Evolutionary conservation across 345 rosid genomes (phyloP).

Genomic region (Nephelium lappaceum): DNA sequence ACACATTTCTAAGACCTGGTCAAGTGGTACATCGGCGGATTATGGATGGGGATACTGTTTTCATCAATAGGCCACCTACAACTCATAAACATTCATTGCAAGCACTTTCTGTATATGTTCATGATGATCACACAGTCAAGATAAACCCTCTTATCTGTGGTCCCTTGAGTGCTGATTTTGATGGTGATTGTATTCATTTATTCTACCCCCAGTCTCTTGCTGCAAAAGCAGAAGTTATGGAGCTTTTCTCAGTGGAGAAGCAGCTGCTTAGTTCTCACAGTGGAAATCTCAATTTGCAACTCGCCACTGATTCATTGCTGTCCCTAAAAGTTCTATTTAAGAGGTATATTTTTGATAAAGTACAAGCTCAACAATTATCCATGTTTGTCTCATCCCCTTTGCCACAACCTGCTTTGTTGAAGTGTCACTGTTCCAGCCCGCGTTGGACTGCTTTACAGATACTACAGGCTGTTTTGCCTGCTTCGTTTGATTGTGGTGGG

Average conservation of each 20-base stretch:
- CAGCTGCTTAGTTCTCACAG: slow-evolving; percentile 94
- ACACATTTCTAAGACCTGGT: slow-evolving; percentile 74
- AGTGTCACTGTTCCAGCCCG: slow-evolving; percentile 45
- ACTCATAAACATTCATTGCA: slow-evolving; percentile 94
- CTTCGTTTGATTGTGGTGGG: slow-evolving; percentile 55
- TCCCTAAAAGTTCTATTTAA: slow-evolving; percentile 68
- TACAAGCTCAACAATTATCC: slow-evolving; percentile 70
- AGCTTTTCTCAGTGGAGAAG: slow-evolving; percentile 90
- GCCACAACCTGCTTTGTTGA: slow-evolving; percentile 70
- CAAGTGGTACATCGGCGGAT: slow-evolving; percentile 86
- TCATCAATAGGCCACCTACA: slow-evolving; percentile 93
- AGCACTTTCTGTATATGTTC: slow-evolving; percentile 88
- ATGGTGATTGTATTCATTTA: slow-evolving; percentile 92
- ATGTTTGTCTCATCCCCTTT: slow-evolving; percentile 66
- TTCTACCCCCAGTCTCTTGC: slow-evolving; percentile 90
- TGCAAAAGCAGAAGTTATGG: slow-evolving; percentile 94
- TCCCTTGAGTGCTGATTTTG: slow-evolving; percentile 96
- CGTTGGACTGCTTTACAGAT: slow-evolving; percentile 80
- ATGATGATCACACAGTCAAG: slow-evolving; percentile 92
- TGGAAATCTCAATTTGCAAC: slow-evolving; percentile 76
- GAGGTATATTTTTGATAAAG: slow-evolving; percentile 48
- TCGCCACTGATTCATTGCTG: slow-evolving; percentile 71
- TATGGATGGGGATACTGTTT: slow-evolving; percentile 93
- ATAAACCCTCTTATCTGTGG: slow-evolving; percentile 92
- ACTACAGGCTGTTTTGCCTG: slow-evolving; percentile 72